Base-by-base conservation (phyloP, 2,329 filamentous ascomycete genomes). In the Diaporthe sp. region DNA sequence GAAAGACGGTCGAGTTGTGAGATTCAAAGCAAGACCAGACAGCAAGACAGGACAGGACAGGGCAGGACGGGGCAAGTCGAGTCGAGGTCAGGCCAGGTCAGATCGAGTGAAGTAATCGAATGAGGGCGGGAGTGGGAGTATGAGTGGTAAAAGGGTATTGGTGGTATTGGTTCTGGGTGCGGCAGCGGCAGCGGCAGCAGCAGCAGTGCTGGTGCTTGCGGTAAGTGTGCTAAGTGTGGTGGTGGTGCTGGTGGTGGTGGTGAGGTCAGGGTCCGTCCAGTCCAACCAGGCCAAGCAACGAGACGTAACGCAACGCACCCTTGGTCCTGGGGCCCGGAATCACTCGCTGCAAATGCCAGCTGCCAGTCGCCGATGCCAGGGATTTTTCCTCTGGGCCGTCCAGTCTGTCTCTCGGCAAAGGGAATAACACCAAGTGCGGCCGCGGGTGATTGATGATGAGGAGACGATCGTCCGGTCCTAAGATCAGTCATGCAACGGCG, bases 381-480 rank as follows among this genome's bases (percentile, higher is more conserved):
- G 57, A 34, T 39, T 58, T 58, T 4, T 20, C 7, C 8, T n/a
- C 39, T 42, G 34, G 34, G 57, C 22, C 57, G 34, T 39, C 57
- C 25, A 20, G n/a, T 63, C 12, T 49, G 63, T 53, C 63, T 53
- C 63, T 53, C 63, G 63, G 63, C 47, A 68, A 37, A 68, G 47
- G 63, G 31, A 70, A 55, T 42, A 53, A 70, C 34, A 55, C 5
- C 61, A 49, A 49, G 42, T 49, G 44, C 61, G 61, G 42, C 61
- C 61, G 25, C 61, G 42, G 61, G 61, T 49, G 60, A 65, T 47
- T 47, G 15, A 67, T 67, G 13, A 34, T 49, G 61, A 67, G n/a
- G 49, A 42, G 49, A 70, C 34, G 65, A 70, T 70, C 65, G 65
- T 70, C 65, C 20, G 65, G 65, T 31, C 65, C 49, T 49, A 70